These are phyloP conservation scores for Malassezia yamatoensis DNA, from an alignment of 1,284 basidiomycete genomes.

Conservation along the genomic window DNA sequence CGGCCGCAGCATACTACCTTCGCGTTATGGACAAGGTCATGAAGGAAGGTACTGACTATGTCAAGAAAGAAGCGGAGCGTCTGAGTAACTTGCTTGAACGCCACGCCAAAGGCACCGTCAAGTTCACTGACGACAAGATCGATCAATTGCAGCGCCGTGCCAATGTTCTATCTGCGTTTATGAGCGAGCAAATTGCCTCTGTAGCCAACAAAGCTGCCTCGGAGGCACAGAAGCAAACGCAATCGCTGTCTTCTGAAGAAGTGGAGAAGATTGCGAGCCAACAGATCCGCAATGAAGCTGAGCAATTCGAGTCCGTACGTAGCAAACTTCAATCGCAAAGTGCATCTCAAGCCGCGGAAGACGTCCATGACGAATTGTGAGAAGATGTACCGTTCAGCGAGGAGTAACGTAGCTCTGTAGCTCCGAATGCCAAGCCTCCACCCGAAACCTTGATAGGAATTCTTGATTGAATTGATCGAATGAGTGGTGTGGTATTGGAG, in stretches of 20 bases:
- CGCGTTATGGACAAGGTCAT: constrained; percentile 76
- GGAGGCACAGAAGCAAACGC: neutral
- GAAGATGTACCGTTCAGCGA: neutral
- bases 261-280: neutral
- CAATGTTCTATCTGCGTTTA: constrained; percentile 73
- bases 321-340: neutral
- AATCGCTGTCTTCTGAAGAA: neutral
- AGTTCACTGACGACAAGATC: constrained; percentile 64
- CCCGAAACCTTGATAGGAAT: neutral
- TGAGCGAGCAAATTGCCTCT: constrained; percentile 23
- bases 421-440: neutral
- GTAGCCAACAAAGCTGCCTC: neutral
- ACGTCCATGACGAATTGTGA: neutral
- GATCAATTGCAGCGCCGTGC: constrained; percentile 88
- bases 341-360: neutral
- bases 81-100: constrained; percentile 59
- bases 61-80: constrained; percentile 77
- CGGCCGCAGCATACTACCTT: constrained; percentile 68
- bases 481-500: no score
- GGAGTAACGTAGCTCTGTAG: neutral
- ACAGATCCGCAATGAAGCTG: neutral
- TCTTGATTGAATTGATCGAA: no score
- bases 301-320: neutral
- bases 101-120: constrained; percentile 50
- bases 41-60: constrained; percentile 60